Evolutionary conservation across 2,329 filamentous ascomycete species (phyloP), one percentile per base, ranked within the genome.

Genomic region (Sordariomycetes sp.): DNA sequence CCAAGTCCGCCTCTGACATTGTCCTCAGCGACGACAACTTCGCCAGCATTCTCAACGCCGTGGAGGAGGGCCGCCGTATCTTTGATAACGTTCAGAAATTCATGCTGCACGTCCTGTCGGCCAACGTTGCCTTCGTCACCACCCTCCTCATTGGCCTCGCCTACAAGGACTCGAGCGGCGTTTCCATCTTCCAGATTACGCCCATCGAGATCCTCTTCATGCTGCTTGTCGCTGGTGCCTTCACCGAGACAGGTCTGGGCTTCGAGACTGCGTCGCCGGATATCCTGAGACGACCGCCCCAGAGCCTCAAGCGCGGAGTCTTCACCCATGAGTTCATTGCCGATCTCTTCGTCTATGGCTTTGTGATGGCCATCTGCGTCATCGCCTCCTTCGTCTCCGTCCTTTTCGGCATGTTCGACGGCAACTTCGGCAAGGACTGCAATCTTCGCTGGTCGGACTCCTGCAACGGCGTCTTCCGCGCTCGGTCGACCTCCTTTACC

Each of bases 141-240:
- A 74, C 73, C 0, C 63, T 86, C 8, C 69, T 86, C 7, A 71
- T 82, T 26, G 79, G 80, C 23, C 64, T 86, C 3, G 72, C 64
- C 0, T 84, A 83, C 61, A 83, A 84, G 54, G 80, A 85, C 44
- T 42, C 51, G 1, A 60, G 60, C n/a, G 61, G 66, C 3, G 63
- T 80, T 18, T 84, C 79, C 0, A 74, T 84, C 10, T 85, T 84
- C 50, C 77, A 79, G 0, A 64, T 85, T 10, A 67, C 78, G 0
- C 81, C 80, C 0, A 74, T 85, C 10, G 75, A 85, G 42, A 82
- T 85, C 41, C 66, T 86, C 20, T 85, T 78, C 77, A 78, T 85
- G 49, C 79, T 84, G 48, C 80, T 85, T 70, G 72, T 83, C 33
- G 84, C 79, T 1, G 81, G 75, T 33, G 74, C 72, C 1, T 68